phyloP scores from a whole-genome alignment of 352 stramenopile species.

The Phytophthora lateralis region DNA sequence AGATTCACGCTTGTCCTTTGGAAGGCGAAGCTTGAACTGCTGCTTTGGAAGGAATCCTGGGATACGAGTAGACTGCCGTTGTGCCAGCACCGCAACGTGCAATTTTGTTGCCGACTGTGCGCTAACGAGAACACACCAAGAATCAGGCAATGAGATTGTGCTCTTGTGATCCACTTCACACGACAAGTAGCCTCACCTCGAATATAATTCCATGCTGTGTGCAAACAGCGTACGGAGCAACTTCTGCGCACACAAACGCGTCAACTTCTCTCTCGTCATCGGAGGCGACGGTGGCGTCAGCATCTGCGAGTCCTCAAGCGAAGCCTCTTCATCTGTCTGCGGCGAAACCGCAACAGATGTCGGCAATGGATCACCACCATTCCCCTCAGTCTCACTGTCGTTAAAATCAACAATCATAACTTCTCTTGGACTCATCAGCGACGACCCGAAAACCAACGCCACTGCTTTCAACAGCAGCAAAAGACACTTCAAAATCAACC shows the following conservation, averaged over 20 bases:
- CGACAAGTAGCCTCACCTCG: slow-evolving; percentile 29
- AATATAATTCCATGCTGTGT: slow-evolving; percentile 39
- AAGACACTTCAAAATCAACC: slow-evolving; percentile 8
- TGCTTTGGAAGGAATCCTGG: slow-evolving; percentile 69
- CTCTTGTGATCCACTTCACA: background rate
- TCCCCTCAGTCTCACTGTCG: background rate
- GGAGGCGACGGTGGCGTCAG: slow-evolving; percentile 1
- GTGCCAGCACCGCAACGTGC: slow-evolving; percentile 58
- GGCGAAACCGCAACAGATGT: slow-evolving; percentile 4
- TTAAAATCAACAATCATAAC: slow-evolving; percentile 57
- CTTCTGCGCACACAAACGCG: slow-evolving; percentile 65
- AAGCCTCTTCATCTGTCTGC: slow-evolving; percentile 20
- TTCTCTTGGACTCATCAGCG: slow-evolving; percentile 58
- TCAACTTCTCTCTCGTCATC: slow-evolving; percentile 39
- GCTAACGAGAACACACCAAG: slow-evolving; percentile 26
- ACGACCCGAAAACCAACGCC: slow-evolving; percentile 62
- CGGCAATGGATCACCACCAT: background rate
- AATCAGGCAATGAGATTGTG: background rate
- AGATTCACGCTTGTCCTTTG: slow-evolving; percentile 35
- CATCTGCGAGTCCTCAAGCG: slow-evolving; percentile 15
- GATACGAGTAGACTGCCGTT: slow-evolving; percentile 31
- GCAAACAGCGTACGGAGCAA: slow-evolving; percentile 57
- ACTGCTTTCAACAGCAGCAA: slow-evolving; percentile 35
- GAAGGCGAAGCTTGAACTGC: slow-evolving; percentile 57
- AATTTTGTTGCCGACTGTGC: slow-evolving; percentile 49